Evolutionary conservation across 257 asterid genomes (phyloP), one percentile per base, ranked within the genome.

Genomic region (Plantago elongata): DNA sequence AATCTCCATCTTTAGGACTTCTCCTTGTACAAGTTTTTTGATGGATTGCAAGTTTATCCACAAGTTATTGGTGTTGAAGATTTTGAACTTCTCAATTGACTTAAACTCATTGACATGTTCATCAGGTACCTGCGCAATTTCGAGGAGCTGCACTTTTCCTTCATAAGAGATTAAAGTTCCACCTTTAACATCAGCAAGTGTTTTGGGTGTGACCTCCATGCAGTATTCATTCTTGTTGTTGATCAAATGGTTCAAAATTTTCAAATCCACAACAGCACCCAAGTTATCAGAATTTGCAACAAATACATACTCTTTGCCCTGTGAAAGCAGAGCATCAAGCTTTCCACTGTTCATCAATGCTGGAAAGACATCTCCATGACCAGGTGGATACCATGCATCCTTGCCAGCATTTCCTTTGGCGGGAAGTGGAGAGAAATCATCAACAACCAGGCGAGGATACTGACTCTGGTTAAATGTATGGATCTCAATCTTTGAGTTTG

Each of bases 191-290:
- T 89, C 99, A 68, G 99, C 97, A 61, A 89, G 75, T 12, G 99
- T 93, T 84, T 93, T 93, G 38, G 99, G 97, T 37, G 99, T 93
- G 72, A 93, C 99, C 99, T 93, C 99, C 99, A 93, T 93, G 92
- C 97, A 89, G 68, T 93, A 93, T 67, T 93, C 97, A 47, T 87
- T 93, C 83, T 93, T 85, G 68, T 93, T 85, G 30, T 70, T 78
- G 69, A 93, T 70, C 87, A 93, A 65, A 78, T 93, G 97, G 69
- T 84, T 87, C 67, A 93, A 77, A 69, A 93, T 93, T 72, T 90
- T 89, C 81, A 93, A 77, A 78, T 93, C 99, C 67, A 90, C 95
- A 70, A 85, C 70, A 50, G 99, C 99, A 16, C 99, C 99, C 90
- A 93, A 78, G 79, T 93, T 93, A 77, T 93, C 99, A 37, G 99